Evolutionary conservation across 1,139 yeast genomes (phyloP), one percentile per base, ranked within the genome.

Genomic region (Arxiozyma slooffiae): DNA sequence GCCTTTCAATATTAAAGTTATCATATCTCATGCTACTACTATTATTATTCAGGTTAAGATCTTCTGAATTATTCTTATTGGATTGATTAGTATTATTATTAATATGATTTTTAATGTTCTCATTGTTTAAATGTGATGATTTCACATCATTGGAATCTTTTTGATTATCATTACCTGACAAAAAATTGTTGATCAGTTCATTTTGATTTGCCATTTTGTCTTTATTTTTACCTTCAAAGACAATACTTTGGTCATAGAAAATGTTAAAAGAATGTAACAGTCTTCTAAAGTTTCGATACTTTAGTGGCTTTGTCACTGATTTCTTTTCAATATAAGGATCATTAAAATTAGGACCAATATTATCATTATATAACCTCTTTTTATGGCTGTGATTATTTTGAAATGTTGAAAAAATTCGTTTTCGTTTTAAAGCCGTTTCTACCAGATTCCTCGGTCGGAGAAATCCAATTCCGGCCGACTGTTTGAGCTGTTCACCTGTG

Each of bases 1-100:
- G 66, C 54, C 53, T 57, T 44, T 60, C 67, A 42, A 58, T 56
- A 38, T 63, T 66, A 42, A 51, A 61, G 23, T 53, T 23, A 4
- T 48, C 63, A 9, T 56, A 61, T 18, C 37, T 42, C 20, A 17
- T 38, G n/a, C 34, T 7, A n/a, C n/a, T n/a, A 30, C 16, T 39
- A 30, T 17, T 30, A 24, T 17, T 26, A 30, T 30, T 30, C 6
- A 30, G 14, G 36, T 30, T 30, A 30, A 14, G 14, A 30, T 30
- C 36, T 4, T 7, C 36, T 11, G 36, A 30, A 11, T 2, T 30
- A 30, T 30, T 30, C 36, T 30, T 30, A n/a, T n/a, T 14, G 20
- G 38, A 20, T 20, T 38, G 17, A n/a, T 38, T 24, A 18, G 7
- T 16, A 38, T 18, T 45, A 23, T 38, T 38, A 20, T 24, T 42